These are phyloP conservation scores for Colletotrichum lupini DNA, from an alignment of 2,329 filamentous ascomycete species.

Conservation along the genomic window DNA sequence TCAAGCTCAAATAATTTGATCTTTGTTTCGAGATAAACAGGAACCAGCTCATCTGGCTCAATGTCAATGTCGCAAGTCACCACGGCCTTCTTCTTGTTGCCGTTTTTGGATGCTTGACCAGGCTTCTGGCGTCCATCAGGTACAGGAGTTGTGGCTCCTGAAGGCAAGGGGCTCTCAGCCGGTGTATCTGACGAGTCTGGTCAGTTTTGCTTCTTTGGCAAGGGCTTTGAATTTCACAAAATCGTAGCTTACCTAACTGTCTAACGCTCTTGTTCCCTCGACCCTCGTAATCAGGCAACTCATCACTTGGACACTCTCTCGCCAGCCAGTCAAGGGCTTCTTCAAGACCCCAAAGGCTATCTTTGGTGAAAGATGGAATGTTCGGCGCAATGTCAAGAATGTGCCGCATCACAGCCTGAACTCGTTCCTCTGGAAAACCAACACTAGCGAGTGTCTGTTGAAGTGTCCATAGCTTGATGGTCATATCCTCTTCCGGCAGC, in stretches of 20 bases:
- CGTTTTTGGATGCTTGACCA: constrained; percentile 34
- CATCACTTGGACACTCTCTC: constrained; percentile 75
- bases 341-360: constrained; percentile 85
- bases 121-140: constrained; percentile 35
- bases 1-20: constrained; percentile 72
- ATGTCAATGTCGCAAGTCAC: constrained; percentile 75
- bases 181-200: constrained; percentile 53
- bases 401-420: constrained; percentile 73
- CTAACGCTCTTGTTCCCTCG: constrained; percentile 51
- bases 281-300: constrained; percentile 78
- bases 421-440: constrained; percentile 73
- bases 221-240: neutral
- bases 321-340: constrained; percentile 92
- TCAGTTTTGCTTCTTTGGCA: neutral
- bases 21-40: constrained; percentile 82
- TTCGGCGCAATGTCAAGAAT: constrained; percentile 75
- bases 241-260: constrained; percentile 43
- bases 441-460: constrained; percentile 76
- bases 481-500: constrained; percentile 80
- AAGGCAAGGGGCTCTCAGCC: constrained; percentile 60
- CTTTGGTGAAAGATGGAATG: constrained; percentile 66
- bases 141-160: constrained; percentile 62
- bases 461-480: constrained; percentile 85
- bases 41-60: constrained; percentile 79
- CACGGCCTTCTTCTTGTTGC: constrained; percentile 52